Evolutionary conservation across 1,284 basidiomycete genomes (phyloP), one percentile per base, ranked within the genome.

Genomic region (Austroboletus rostrupii): DNA sequence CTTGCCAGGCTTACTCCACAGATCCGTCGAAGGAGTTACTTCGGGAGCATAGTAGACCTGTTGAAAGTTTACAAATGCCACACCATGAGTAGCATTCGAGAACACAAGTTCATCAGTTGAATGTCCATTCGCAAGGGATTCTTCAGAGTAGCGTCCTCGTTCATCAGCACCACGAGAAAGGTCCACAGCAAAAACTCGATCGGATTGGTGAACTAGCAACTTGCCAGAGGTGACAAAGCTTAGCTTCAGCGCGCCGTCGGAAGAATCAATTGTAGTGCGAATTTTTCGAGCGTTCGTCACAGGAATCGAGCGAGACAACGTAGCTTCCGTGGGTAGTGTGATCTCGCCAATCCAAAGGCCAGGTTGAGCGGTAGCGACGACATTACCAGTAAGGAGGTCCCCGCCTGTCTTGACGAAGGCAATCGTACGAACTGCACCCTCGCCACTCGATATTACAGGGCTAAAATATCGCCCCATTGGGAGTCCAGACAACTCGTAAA

Each of bases 1-100:
- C 55, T 82, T 83, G 1, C 74, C 80, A 3, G 85, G 85, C 59
- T 80, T 85, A 47, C 82, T 81, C 83, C 83, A 87, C 4, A 87
- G 65, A 1, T 73, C 69, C 20, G 73, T 70, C 19, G 71, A 72
- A 3, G 68, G 55, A 21, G 68, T 60, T 17, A 78, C 63, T 7
- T 67, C 56, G 11, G 74, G 70, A 0, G 72, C 76, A 49, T 80
- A 64, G 61, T 85, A 84, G 2, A 87, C 77, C 57, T 87, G 76
- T 63, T 73, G 78, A 58, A 80, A 79, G 56, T 87, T 85, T 11
- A 84, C 75, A 53, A 87, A 83, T 0, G 83, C 85, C 10, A 79
- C 71, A 41, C 69, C 66, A 4, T 61, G 60, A 11, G 68, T 65
- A 32, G 61, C 26, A 45, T 48, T 64, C 10, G 75, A 70, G 37